Evolutionary conservation across 768 basidiomycete genomes (phyloP).

Genomic region (Clathrus columnatus): DNA sequence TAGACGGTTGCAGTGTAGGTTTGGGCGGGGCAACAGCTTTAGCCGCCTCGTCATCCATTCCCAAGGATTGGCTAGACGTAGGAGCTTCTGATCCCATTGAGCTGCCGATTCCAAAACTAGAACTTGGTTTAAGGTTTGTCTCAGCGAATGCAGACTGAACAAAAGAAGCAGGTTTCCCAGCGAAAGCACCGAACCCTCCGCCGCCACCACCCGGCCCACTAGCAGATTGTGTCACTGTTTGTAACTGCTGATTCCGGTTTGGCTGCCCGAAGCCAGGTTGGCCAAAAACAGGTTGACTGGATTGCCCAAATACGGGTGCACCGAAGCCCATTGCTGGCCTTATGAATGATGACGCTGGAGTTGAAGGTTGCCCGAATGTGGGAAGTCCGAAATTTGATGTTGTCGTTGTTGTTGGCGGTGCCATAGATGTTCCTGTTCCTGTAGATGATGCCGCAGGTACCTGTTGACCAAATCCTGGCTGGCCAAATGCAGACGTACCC

Average conservation of each 20-base stretch:
- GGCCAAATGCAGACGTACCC: constrained; percentile 12
- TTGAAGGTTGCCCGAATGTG: constrained; percentile 27
- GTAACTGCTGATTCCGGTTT: constrained; percentile 13
- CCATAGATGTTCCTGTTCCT: constrained; percentile 32
- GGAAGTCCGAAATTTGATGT: constrained; percentile 28
- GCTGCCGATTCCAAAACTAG: constrained; percentile 23
- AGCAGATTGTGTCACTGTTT: background rate
- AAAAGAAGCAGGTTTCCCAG: constrained; percentile 31
- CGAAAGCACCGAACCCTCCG: constrained; percentile 17
- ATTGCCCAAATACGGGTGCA: constrained; percentile 17
- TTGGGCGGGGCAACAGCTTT: constrained; percentile 5
- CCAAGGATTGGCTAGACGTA: constrained; percentile 7
- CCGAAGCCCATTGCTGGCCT: constrained; percentile 18
- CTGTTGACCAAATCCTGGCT: constrained; percentile 19
- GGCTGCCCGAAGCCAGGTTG: constrained; percentile 15
- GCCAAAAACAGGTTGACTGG: constrained; percentile 25
- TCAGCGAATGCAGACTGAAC: constrained; percentile 46
- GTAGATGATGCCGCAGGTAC: constrained; percentile 18
- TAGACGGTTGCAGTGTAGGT: background rate
- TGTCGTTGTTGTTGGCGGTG: constrained; percentile 20
- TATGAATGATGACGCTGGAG: constrained; percentile 23
- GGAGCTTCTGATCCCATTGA: background rate
- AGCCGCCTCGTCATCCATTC: background rate
- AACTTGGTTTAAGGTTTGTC: constrained; percentile 25
- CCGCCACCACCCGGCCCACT: background rate